Evolutionary conservation across 805 yeast species (phyloP), one percentile per base, ranked within the genome.

Genomic region (Candida ovalis): DNA sequence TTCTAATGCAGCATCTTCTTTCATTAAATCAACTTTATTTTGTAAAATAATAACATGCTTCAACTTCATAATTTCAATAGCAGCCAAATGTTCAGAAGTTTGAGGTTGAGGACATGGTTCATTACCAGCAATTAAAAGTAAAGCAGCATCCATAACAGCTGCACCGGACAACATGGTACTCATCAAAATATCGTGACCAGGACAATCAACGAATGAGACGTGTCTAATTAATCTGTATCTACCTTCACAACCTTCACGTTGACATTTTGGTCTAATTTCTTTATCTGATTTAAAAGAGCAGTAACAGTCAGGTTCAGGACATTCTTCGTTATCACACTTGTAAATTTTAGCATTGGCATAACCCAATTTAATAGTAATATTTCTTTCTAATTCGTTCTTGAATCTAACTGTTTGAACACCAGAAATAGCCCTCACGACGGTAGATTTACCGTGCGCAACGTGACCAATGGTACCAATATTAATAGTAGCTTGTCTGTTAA

Each of bases 101-200:
- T 94, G 99, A 40, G 99, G 99, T 77, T 94, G 99, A 52, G 99
- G 99, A 77, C 99, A 94, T 47, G 96, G 82, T 78, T 94, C 99
- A 69, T 94, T 94, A 72, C 98, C 99, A 25, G 99, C 99, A 67
- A 94, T 85, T 57, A 94, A 79, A 65, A 94, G 76, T 53, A 94
- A 76, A 2, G 99, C 99, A 48, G 99, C 99, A 73, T 94, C 99
- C 99, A 94, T 94, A 56, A 94, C 99, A 17, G 99, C 99, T 33
- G 99, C 99, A 68, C 99, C 99, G 42, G 98, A 91, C 81, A 94
- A 84, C 99, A 94, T 94, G 58, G 99, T 94, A 80, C 97, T 90
- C 99, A 94, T 94, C 70, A 94, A 84, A 76, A 94, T 95, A 77
- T 94, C 99, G 87, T 94, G 99, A 71, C 99, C 99, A 52, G 99